These are phyloP conservation scores for Leccinum solheimii DNA, from an alignment of 1,284 basidiomycete species.

Conservation along the genomic window DNA sequence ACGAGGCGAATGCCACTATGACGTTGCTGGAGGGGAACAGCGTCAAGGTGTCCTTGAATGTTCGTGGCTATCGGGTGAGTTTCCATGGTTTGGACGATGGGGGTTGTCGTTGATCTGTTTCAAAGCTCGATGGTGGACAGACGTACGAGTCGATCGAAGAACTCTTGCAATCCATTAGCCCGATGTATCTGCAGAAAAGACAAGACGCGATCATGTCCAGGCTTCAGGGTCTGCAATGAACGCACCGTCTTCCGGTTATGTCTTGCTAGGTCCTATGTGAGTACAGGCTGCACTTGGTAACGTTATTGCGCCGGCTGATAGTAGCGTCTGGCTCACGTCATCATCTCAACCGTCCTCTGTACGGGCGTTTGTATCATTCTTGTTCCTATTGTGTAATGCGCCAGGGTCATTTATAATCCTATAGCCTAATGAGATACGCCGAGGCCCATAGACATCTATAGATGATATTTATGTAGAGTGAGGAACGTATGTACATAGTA, in stretches of 20 bases:
- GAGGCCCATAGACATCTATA: background rate
- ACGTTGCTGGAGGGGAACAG: conserved; percentile 54
- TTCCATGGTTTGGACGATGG: background rate
- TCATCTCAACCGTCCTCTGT: background rate
- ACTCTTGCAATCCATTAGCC: conserved; percentile 53
- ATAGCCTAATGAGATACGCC: background rate
- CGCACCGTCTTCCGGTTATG: background rate
- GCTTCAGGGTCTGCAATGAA: conserved; percentile 45
- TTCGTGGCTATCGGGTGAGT: conserved; percentile 53
- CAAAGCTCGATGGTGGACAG: conserved; percentile 23
- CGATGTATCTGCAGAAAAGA: conserved; percentile 47
- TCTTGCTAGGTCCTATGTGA: conserved; percentile 7
- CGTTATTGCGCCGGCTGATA: conserved; percentile 8
- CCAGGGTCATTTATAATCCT: background rate
- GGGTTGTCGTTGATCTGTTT: conserved; percentile 9
- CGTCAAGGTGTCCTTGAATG: conserved; percentile 50
- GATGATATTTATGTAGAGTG: background rate
- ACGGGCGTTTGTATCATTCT: conserved; percentile 4
- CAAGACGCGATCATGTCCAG: conserved; percentile 50
- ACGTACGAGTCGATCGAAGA: conserved; percentile 58
- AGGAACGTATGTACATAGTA: background rate
- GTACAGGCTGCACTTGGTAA: background rate
- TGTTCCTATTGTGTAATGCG: conserved; percentile 14
- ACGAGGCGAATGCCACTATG: conserved; percentile 54
- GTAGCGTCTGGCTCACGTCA: background rate